Conservation (phyloP, 805 yeast genomes). For the Kuraishia cidri region DNA sequence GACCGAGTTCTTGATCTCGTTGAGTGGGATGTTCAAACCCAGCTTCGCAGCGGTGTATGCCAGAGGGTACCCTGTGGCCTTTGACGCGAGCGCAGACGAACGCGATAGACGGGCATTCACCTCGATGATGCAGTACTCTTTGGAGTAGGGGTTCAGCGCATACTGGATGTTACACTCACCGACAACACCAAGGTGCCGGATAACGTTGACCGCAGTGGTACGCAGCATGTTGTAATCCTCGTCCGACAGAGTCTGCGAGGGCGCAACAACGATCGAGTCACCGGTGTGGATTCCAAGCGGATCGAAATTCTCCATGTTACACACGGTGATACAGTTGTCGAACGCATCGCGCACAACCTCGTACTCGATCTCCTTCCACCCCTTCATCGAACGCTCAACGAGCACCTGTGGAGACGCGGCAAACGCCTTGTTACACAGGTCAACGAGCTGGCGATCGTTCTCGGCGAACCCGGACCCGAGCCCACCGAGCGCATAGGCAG, state of each 20-base stretch:
- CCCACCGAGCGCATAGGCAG: conserved; percentile 97
- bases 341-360: conserved; percentile 97
- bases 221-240: conserved; percentile 97
- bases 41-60: conserved; percentile 98
- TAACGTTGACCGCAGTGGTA: conserved; percentile 95
- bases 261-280: conserved; percentile 98
- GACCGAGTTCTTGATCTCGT: conserved; percentile 87
- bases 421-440: conserved; percentile 82
- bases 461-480: conserved; percentile 97
- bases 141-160: conserved; percentile 87
- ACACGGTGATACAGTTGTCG: conserved; percentile 96
- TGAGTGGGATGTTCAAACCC: conserved; percentile 86
- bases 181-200: conserved; percentile 95
- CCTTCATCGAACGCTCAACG: conserved; percentile 95
- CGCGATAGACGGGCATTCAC: conserved; percentile 96
- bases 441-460: conserved; percentile 73
- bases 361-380: conserved; percentile 98
- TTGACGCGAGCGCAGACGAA: conserved; percentile 98
- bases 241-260: conserved; percentile 94
- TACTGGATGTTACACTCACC: conserved; percentile 99
- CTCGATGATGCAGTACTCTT: conserved; percentile 95
- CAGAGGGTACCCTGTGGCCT: conserved; percentile 97
- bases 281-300: conserved; percentile 99
- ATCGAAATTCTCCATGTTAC: conserved; percentile 99
- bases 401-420: conserved; percentile 95